Base-by-base conservation (phyloP, 495 filamentous ascomycete genomes). In the Cercophora newfieldiana region DNA sequence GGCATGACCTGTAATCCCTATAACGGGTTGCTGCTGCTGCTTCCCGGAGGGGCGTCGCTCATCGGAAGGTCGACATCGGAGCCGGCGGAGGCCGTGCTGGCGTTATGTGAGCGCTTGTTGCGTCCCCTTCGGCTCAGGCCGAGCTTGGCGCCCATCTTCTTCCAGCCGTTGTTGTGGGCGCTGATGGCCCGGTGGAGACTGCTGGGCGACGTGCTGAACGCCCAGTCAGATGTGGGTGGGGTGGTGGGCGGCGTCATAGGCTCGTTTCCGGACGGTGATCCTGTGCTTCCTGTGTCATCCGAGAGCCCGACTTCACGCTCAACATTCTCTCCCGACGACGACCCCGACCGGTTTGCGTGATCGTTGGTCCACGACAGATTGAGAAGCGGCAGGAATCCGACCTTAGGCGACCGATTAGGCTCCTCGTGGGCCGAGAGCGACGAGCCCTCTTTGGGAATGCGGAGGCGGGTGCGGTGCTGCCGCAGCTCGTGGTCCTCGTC, bases 221-320 rank as follows among this genome's bases (percentile, higher is more conserved):
- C 85, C 82, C 74, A 86, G 79, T 87, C 81, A 0, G 82, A 82
- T 22, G 88, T 90, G 6, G 92, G 92, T 8, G 92, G 92, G 5
- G 92, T 94, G 7, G 88, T 93, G 2, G 92, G 92, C 18, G 92
- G 92, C n/a, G 92, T 96, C 89, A 95, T 92, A 0, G 89, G 91
- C 68, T 91, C 90, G 53, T 77, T 72, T 12, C 68, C 75, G 5
- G 81, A 72, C 29, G 83, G 81, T 10, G 86, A 87, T 26, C 78
- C 78, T 21, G 83, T 80, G 50, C 80, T 81, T 49, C 73, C 74
- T 63, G 80, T 86, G 65, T 86, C 85, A 65, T 83, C 85, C 10
- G 76, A 81, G 63, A 83, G 70, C 51, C 77, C 68, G 53, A 29
- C 75, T 65, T 75, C 76, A 25, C 71, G 70, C n/a, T 81, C 77